Base-by-base conservation (phyloP, 208 protist genomes). In the Naegleria gruberi region DNA sequence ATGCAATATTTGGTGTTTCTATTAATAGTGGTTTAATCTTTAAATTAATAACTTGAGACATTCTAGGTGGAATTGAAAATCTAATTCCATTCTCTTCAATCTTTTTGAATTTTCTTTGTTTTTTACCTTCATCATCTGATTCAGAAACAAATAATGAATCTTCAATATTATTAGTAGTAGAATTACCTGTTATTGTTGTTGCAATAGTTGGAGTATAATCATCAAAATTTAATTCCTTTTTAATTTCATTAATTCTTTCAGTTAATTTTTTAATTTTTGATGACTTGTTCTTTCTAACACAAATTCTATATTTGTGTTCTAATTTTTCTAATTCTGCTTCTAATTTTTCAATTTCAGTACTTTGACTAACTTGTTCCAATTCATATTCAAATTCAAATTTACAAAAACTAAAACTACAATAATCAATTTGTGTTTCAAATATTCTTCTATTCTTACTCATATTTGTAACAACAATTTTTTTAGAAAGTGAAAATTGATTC, bases 241-340 rank as follows among this genome's bases (percentile, higher is more conserved):
- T 47, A 23, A 88, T 65, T 26, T 88, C 84, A 43, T 88, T 42
- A 17, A 88, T 43, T 42, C 84, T 88, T 43, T 47, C 17, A n/a
- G 41, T 19, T 6, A 88, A 23, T 19, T 65, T 65, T 4, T 40
- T 30, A 65, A 65, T 43, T 42, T 88, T 88, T 15, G 43, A 55
- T 42, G 8, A 19, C 26, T 88, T 88, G 4, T 43, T 42, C 34
- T 88, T 88, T 88, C 84, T 34, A 8, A 88, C 34, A 43, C 12
- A 34, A 65, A 88, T 88, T 41, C 45, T 88, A 23, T 46, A 43
- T 65, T 88, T 88, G 43, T 88, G 43, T 43, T 88, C 84, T 10
- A 55, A 40, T 40, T 88, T 40, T 65, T 88, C 84, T 4, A 43
- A 42, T 42, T 88, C 84, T 23, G 43, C 8, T 65, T 88, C 84